phyloP scores from a whole-genome alignment of 495 filamentous ascomycete species.

The Aspergillus haitiensis region DNA sequence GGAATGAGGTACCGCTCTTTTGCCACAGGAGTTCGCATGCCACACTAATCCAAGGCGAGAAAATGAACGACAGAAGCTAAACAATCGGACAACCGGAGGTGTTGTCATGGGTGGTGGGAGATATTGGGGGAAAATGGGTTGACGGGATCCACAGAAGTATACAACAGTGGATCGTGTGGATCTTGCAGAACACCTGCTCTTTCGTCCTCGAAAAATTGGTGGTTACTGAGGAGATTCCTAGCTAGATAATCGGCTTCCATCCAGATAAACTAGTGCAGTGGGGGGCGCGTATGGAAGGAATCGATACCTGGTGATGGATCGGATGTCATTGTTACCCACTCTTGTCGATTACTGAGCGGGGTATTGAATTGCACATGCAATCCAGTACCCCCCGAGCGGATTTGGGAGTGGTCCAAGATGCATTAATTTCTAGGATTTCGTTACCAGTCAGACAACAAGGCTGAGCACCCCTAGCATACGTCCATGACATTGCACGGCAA shows the following conservation, averaged over 20 bases:
- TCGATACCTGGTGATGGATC: slow-evolving; percentile 7
- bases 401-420: not conserved
- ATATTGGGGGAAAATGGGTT: slow-evolving; percentile 9
- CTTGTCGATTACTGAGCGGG: slow-evolving; percentile 9
- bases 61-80: slow-evolving; percentile 8
- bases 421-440: not conserved
- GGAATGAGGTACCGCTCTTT: slow-evolving; percentile 14
- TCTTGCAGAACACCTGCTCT: slow-evolving; percentile 20
- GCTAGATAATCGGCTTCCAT: slow-evolving; percentile 17
- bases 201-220: slow-evolving; percentile 14
- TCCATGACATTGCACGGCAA: not conserved
- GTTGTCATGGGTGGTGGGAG: slow-evolving; percentile 12
- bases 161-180: slow-evolving; percentile 14
- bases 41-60: slow-evolving; percentile 17
- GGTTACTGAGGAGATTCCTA: slow-evolving; percentile 10
- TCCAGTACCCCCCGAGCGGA: not conserved
- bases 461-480: not conserved
- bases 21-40: slow-evolving; percentile 23
- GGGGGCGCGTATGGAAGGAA: slow-evolving; percentile 13
- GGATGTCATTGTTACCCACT: slow-evolving; percentile 4
- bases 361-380: slow-evolving; percentile 5
- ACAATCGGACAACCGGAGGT: slow-evolving; percentile 16
- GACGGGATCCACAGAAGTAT: slow-evolving; percentile 14
- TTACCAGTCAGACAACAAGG: not conserved
- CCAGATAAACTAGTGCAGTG: slow-evolving; percentile 18